Percentiles rank a stretch among this genome's conserved stretches.
These are phyloP conservation scores for Wilcoxina mikolae DNA, from an alignment of 495 filamentous ascomycete species.

Conservation along the genomic window DNA sequence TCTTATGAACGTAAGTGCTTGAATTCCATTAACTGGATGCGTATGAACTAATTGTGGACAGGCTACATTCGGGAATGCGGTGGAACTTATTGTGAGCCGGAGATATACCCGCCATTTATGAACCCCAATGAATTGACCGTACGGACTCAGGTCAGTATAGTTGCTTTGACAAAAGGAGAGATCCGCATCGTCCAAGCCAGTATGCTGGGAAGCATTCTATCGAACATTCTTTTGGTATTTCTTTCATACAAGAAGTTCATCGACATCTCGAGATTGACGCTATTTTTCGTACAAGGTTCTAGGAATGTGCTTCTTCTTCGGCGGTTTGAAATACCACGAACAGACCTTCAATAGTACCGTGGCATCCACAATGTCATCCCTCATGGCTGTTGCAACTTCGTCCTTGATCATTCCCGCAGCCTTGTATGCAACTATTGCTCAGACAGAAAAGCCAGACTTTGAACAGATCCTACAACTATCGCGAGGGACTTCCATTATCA, in stretches of 20 bases:
- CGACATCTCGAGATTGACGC: not conserved
- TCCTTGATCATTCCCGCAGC: conserved; percentile 86
- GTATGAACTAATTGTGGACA: not conserved
- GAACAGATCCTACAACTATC: conserved; percentile 61
- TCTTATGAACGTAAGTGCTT: conserved; percentile 57
- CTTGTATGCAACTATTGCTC: conserved; percentile 46
- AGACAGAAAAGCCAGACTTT: conserved; percentile 31
- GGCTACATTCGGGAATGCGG: conserved; percentile 59
- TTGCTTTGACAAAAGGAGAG: conserved; percentile 70
- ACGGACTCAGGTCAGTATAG: conserved; percentile 63
- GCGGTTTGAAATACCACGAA: conserved; percentile 56
- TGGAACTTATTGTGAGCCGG: conserved; percentile 91
- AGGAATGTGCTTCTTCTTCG: conserved; percentile 90
- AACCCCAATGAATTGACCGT: not conserved
- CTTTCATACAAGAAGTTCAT: not conserved
- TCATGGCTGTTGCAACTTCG: conserved; percentile 84
- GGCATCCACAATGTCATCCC: conserved; percentile 86
- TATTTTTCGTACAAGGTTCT: conserved; percentile 37
- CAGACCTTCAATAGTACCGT: conserved; percentile 74
- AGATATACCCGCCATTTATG: conserved; percentile 10
- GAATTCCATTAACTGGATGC: too few relatives aligned
- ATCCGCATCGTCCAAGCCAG: conserved; percentile 93
- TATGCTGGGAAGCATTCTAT: conserved; percentile 94
- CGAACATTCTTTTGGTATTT: conserved; percentile 69
- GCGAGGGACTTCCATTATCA: conserved; percentile 76